Evolutionary conservation across 495 filamentous ascomycete genomes (phyloP).

Genomic region (Trichoderma reesei): DNA sequence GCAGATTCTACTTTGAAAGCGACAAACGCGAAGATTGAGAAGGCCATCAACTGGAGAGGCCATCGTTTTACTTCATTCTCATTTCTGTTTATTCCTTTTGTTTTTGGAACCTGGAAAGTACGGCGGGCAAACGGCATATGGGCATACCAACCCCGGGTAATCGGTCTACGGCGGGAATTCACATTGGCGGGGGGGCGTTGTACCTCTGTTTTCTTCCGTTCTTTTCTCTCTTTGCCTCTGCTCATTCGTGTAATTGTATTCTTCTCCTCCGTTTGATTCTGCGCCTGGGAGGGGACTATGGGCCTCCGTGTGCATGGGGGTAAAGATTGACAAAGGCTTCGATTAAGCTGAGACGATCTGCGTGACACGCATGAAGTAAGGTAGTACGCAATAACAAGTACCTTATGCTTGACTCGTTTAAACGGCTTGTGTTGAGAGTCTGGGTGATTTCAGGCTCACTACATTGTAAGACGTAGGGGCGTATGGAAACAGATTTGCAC

Average conservation of each 20-base stretch:
- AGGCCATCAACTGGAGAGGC: not conserved
- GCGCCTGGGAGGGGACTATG: too few species aligned
- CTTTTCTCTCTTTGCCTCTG: not conserved
- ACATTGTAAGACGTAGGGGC: too few species aligned
- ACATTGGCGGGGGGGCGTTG: not conserved
- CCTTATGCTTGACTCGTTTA: too few species aligned
- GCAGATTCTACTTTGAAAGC: constrained; percentile 46
- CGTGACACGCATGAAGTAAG: too few species aligned
- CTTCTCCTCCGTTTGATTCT: not conserved
- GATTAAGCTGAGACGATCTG: too few species aligned
- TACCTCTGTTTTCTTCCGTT: not conserved
- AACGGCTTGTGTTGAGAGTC: too few species aligned
- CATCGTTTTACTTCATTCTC: not conserved
- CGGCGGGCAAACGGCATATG: not conserved
- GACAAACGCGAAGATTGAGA: constrained; percentile 23
- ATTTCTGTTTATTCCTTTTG: too few species aligned
- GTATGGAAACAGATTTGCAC: too few species aligned
- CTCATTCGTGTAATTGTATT: not conserved
- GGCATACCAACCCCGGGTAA: not conserved
- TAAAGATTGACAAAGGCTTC: too few species aligned
- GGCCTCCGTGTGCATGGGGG: too few species aligned
- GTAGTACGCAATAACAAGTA: too few species aligned
- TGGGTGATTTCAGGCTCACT: too few species aligned
- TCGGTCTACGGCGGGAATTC: not conserved
- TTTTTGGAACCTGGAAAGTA: not conserved